These are phyloP conservation scores for Rubroboletus satanas DNA, from an alignment of 768 basidiomycete species.

Conservation along the genomic window DNA sequence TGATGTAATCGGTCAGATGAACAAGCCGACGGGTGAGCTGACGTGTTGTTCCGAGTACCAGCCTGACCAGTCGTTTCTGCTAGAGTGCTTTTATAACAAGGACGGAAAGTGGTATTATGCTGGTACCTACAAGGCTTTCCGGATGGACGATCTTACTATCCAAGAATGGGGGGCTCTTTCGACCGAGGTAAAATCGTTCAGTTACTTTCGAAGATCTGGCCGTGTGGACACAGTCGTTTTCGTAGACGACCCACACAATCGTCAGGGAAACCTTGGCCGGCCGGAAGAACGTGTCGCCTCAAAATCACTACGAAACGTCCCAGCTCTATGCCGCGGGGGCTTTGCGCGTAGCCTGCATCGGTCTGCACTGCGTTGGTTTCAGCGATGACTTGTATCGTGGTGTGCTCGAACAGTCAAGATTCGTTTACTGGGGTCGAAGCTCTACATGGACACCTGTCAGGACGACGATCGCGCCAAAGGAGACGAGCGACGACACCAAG, in stretches of 20 bases:
- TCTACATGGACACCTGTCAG: conserved; percentile 13
- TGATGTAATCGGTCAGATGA: conserved; percentile 60
- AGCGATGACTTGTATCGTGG: conserved; percentile 61
- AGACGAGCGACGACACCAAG: conserved; percentile 14
- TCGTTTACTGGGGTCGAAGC: conserved; percentile 22
- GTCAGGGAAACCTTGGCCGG: conserved; percentile 68
- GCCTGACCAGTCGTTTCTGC: not conserved
- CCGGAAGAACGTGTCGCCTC: conserved; percentile 74
- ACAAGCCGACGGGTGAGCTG: conserved; percentile 55
- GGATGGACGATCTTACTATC: conserved; percentile 57
- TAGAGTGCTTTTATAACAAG: conserved; percentile 80
- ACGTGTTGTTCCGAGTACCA: not conserved
- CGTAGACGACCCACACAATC: conserved; percentile 59
- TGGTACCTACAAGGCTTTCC: conserved; percentile 67
- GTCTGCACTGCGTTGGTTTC: conserved; percentile 74
- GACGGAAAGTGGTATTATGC: conserved; percentile 84
- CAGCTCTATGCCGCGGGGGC: conserved; percentile 74
- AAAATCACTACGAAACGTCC: conserved; percentile 68
- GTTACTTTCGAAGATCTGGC: not conserved
- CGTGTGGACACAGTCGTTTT: conserved; percentile 10
- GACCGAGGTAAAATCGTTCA: conserved; percentile 44
- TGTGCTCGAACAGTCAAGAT: conserved; percentile 58
- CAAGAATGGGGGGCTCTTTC: conserved; percentile 70
- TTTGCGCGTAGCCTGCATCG: conserved; percentile 68
- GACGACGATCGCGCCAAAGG: conserved; percentile 7